Evolutionary conservation across 495 filamentous ascomycete genomes (phyloP), one percentile per base, ranked within the genome.

Genomic region (Opeltia flavorubescens): DNA sequence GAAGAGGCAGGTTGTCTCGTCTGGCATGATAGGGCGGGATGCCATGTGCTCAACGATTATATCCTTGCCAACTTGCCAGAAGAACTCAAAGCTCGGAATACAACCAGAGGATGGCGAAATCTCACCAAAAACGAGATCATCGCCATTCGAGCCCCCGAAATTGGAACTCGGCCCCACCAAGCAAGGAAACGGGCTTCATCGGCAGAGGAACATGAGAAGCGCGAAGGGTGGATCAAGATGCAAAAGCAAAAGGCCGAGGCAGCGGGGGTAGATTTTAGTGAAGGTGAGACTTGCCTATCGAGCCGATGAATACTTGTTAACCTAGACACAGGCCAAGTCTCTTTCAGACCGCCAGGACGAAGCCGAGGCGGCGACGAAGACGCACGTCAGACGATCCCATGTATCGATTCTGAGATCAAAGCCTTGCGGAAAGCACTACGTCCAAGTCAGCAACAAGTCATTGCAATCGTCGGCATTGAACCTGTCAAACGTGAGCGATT

Each of bases 11-110:
- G 30, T 1, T 47, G 43, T 18, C 33, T 46, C 5, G 27, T 26
- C 1, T 51, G 49, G 49, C 23, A 18, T 17, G 23, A 29, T 20
- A 30, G 43, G 18, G 28, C 26, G 0, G 49, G 49, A 25, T 45
- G 48, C 20, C 26, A 45, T 4, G 25, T 15, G 11, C 36, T 47
- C 23, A 46, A 40, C 33, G 18, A 39, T 0, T 46, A 38, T 15
- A 46, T 51, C 25, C 17, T 46, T 3, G 43, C 6, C 13, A 31
- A 45, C 24, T 23, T 51, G 5, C 49, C 49, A 3, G 15, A 23
- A 4, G 17, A 44, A 13, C 25, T 44, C 5, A 30, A 30, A 17
- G n/a, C n/a, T 11, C 18, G 13, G 26, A 44, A 44, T 23, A 44
- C 42, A 11, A 44, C 42, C 4, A n/a, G 42, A 13, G 42, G 42